Evolutionary conservation across 495 filamentous ascomycete species (phyloP), one percentile per base, ranked within the genome.

Genomic region (Hypoxylon perforatum): DNA sequence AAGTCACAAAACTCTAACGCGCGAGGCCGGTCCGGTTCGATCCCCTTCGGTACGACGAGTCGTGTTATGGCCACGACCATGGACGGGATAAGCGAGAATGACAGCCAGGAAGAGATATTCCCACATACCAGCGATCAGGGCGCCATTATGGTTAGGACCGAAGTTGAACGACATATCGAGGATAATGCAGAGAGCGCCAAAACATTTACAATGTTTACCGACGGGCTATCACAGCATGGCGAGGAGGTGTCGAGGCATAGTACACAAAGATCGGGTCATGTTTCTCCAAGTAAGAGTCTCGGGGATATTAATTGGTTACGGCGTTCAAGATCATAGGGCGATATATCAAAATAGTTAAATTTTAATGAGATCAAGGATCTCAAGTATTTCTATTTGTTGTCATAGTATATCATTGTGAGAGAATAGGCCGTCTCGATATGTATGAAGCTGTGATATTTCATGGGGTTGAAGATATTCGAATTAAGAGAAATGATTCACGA

Each of bases 21-120:
- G 25, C 53, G 42, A 18, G 52, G 44, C 21, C 44, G 45, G 10
- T 8, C 36, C 1, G 54, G 59, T 11, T 25, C 51, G 7, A 35
- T 15, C 4, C 23, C 38, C 3, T 67, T 67, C 28, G 67, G 67
- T 1, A 65, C 41, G 57, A 67, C 67, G 28, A 64, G 60, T 42
- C 54, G 23, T 4, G 63, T 50, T 14, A 59, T 63, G 17, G 67
- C 54, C n/a, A 15, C 42, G 17, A 45, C 1, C 3, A 57, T 57
- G 57, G 63, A 70, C 19, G 44, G 33, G 14, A 63, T 60, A 11
- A 70, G 67, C 44, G 57, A 62, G 17, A 66, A 52, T 35, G 57
- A 55, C 7, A 70, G 67, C 50, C 57, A 62, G 48, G 63, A 70
- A 12, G 67, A 85, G 71, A 79, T 86, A 58, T 67, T 67, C 23